phyloP scores from a whole-genome alignment of 1,284 basidiomycete genomes.

The Bjerkandera adusta region DNA sequence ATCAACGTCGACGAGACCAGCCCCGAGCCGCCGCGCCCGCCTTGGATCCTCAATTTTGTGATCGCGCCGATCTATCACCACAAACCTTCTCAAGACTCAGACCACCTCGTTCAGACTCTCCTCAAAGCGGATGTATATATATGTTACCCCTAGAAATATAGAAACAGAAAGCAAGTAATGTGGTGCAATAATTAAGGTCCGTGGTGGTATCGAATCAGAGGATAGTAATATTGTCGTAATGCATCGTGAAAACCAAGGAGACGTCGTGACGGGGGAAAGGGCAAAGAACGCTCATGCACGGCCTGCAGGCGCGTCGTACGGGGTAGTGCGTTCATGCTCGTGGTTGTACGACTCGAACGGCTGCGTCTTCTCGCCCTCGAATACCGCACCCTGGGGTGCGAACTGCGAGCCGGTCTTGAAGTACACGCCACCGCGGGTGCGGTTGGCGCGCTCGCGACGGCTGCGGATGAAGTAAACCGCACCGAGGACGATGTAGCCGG shows the following conservation, averaged over 20 bases:
- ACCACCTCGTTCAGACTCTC: no score
- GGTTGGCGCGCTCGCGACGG: constrained; percentile 2
- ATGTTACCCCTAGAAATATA: no score
- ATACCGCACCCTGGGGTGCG: constrained; percentile 12
- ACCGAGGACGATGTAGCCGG: constrained; percentile 14
- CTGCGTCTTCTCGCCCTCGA: constrained; percentile 6
- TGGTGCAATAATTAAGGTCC: no score
- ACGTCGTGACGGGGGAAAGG: neutral
- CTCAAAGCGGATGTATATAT: no score
- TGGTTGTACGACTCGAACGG: constrained; percentile 12
- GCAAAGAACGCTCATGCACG: constrained; percentile 3
- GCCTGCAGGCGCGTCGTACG: constrained; percentile 12
- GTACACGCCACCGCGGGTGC: constrained; percentile 12
- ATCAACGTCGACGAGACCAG: constrained; percentile 28
- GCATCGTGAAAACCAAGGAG: no score
- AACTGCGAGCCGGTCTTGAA: constrained; percentile 15
- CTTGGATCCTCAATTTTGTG: neutral
- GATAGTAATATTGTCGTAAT: no score
- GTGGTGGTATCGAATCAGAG: no score
- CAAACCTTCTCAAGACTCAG: no score
- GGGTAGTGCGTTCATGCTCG: neutral
- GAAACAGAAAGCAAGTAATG: no score
- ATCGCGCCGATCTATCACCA: neutral
- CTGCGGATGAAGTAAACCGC: constrained; percentile 10
- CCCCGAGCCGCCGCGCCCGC: neutral